Evolutionary conservation across 371 early-diverging fungal species (phyloP), one percentile per base, ranked within the genome.

Genomic region (Mucor mucedo): DNA sequence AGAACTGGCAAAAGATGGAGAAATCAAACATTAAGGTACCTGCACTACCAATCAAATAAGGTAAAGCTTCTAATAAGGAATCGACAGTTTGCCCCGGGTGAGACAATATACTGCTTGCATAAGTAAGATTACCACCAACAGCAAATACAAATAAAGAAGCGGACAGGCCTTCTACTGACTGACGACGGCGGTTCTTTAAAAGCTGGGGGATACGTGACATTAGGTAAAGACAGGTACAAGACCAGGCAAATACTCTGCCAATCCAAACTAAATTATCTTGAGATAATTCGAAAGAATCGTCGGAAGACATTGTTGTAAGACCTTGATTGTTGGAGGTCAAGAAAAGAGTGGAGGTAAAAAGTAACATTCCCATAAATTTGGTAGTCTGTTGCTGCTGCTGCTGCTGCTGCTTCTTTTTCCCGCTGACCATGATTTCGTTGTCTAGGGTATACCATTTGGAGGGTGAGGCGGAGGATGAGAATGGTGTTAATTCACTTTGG

Each of bases 71-170:
- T 62, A 74, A 28, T 27, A 74, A 41, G 11, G 72, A 65, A 35
- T 52, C 70, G 38, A 62, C 39, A 3, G 76, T 66, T 5, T 78
- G 75, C 2, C 80, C 79, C 11, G 81, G 79, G 59, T 78, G 73
- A 41, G 72, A 70, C n/a, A 88, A 65, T 52, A 91, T 85, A 42
- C 84, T 84, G 5, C 70, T 40, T 4, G 88, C 75, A 66, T 91
- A 91, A 6, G 85, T 81, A 9, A 87, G 55, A 61, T 91, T 91
- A 2, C 88, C 92, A 63, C 80, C 69, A 3, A 82, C 84, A 0
- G 92, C 91, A 73, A 82, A 88, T 41, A 80, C 69, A 72, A 91
- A 90, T 81, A 91, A 81, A 28, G 83, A 66, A 27, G 87, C 79
- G 2, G 88, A 83, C 8, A 91, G 68, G 1, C 89, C 90, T 55